Evolutionary conservation across 2,329 filamentous ascomycete species (phyloP), one percentile per base, ranked within the genome.

Genomic region (Sclerotiophoma versabilis): DNA sequence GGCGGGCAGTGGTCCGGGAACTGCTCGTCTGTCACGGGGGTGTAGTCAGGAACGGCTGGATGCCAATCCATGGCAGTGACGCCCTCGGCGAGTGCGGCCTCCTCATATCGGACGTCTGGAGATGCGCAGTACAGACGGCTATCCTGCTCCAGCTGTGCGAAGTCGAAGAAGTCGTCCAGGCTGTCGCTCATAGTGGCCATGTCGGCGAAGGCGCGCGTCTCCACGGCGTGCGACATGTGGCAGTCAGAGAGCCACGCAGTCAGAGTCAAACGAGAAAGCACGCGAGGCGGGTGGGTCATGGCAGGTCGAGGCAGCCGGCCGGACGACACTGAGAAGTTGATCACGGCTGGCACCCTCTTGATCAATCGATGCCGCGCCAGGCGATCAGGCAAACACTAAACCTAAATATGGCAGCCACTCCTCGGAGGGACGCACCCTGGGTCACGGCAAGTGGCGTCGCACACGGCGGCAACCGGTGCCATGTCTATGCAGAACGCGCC

Each of bases 141-240:
- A 43, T 71, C 64, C 14, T 57, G 52, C 23, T 72, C 69, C 29
- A 72, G 54, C 20, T 59, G 61, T n/a, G 62, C 54, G 54, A 74
- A 74, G 50, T 74, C 71, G 50, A 74, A 74, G 62, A 74, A 74
- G 33, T 73, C 71, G 23, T 73, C 63, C 49, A 74, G 33, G 42
- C 52, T 61, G 49, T 67, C 63, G 39, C 54, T 43, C 33, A 55
- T 43, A 43, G 57, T 38, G 27, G 45, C 29, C 54, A 47, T 53
- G 19, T 7, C 25, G 29, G 17, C 25, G 26, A 23, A 20, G 12
- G 17, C 30, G 32, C 38, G 26, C 25, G 27, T 43, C 27, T 20
- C 27, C 32, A 10, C 25, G 15, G 26, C 27, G 34, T 39, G 36
- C 36, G 17, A n/a, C 22, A 27, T 34, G 14, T 39, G 37, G 25